Base-by-base conservation (phyloP, 352 stramenopile species). In the Pythium myriotylum region DNA sequence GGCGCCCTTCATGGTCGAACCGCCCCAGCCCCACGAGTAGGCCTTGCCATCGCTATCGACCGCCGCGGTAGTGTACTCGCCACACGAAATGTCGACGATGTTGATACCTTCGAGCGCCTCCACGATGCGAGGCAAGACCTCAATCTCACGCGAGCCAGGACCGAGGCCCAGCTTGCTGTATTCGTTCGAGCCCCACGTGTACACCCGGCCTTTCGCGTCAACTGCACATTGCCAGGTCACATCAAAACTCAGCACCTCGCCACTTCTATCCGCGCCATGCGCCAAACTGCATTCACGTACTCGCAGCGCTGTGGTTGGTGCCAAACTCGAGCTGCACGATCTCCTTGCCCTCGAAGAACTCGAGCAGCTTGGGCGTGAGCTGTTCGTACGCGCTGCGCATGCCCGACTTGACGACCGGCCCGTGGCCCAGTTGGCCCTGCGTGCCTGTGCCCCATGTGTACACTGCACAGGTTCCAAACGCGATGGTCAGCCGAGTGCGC, bases 11-110 rank as follows among this genome's bases (percentile, higher is more conserved):
- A 95, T 86, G 0, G 84, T 90, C 32, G 86, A 93, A 33, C 86
- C 84, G 55, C 86, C 86, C 84, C 81, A 95, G 27, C 92, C 92
- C 89, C 92, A 98, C 67, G 88, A 93, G 72, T 92, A 97, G 48
- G 96, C 82, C 62, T 92, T 92, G 65, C 89, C 88, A 3, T 95
- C 74, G 33, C 65, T 83, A 54, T 95, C 86, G 14, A 97, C 78
- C 0, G 88, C 90, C 14, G 84, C 85, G 22, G 89, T 97, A 59
- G 94, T 93, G 57, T 88, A 89, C 51, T 95, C 81, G 52, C 85
- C 88, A 57, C 84, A 95, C 24, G 87, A 91, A 27, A 96, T 77
- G 50, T 94, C 80, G 27, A 92, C 84, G 37, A 96, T 88, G 17
- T 84, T 72, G 23, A 94, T 73, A 47, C 81, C 85, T 39, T 81